Conservation (phyloP, 2,329 filamentous ascomycete species). For the Exserohilum turcica region DNA sequence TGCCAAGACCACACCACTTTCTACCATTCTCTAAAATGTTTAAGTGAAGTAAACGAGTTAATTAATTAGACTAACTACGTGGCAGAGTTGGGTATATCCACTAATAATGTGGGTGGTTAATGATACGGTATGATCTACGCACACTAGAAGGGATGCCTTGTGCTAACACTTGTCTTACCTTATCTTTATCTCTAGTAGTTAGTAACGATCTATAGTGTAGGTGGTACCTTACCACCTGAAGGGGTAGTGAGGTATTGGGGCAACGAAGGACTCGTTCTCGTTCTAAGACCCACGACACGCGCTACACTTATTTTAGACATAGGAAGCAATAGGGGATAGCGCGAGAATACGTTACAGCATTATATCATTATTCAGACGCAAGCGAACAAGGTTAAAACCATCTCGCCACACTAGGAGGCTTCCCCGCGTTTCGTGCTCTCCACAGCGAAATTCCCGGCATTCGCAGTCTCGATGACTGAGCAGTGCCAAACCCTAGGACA, state of each 20-base stretch:
- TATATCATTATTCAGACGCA: neutral
- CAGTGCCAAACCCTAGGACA: neutral
- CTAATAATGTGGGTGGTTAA: too few relatives aligned
- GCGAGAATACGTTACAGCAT: neutral
- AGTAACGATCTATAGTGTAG: neutral
- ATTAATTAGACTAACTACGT: too few relatives aligned
- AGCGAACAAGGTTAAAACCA: too few relatives aligned
- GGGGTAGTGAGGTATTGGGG: neutral
- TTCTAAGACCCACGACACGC: neutral
- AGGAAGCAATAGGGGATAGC: neutral
- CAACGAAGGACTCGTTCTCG: neutral
- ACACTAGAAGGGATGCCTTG: constrained; percentile 1
- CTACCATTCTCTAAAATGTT: too few relatives aligned
- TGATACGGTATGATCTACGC: neutral
- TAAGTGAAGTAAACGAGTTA: too few relatives aligned
- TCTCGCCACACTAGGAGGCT: too few relatives aligned
- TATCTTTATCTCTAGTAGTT: neutral
- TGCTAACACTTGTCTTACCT: neutral
- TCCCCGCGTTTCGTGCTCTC: too few relatives aligned
- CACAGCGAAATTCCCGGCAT: too few relatives aligned
- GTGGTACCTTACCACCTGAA: neutral
- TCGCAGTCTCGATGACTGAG: too few relatives aligned
- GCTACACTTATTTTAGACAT: neutral
- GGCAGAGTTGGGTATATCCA: too few relatives aligned
- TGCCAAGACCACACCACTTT: too few relatives aligned